Conservation (phyloP, 768 basidiomycete species). For the Arthromyces matolae region DNA sequence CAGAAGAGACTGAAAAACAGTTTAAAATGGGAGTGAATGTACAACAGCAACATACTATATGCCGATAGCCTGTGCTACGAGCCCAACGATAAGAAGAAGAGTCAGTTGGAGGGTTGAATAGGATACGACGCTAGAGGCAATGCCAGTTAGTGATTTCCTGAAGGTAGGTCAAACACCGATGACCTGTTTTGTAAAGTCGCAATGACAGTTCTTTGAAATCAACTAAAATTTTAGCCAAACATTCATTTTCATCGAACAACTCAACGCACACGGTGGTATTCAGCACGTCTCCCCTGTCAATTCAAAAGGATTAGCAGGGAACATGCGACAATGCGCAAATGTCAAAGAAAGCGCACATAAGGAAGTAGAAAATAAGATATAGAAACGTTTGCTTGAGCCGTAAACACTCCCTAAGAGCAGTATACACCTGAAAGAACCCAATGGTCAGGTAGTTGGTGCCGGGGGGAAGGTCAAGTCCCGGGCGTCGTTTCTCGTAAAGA, state of each 20-base stretch:
- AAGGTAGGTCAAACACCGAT: too few relatives aligned
- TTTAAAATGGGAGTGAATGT: neutral
- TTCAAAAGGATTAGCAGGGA: too few relatives aligned
- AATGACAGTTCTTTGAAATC: constrained; percentile 60
- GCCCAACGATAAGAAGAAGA: constrained; percentile 61
- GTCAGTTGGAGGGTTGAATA: constrained; percentile 75
- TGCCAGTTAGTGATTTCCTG: too few relatives aligned
- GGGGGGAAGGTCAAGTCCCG: constrained; percentile 57
- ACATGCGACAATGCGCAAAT: too few relatives aligned
- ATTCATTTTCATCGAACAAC: too few relatives aligned
- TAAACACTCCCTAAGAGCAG: constrained; percentile 61
- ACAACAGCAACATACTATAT: constrained; percentile 49
- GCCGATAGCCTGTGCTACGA: constrained; percentile 59
- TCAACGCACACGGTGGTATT: constrained; percentile 79
- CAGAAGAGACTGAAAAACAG: constrained; percentile 50
- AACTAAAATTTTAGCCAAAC: too few relatives aligned
- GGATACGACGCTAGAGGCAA: constrained; percentile 49
- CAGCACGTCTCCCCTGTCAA: constrained; percentile 72
- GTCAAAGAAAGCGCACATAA: constrained; percentile 48
- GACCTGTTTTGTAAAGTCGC: constrained; percentile 72
- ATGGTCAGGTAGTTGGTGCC: constrained; percentile 55
- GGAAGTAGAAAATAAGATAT: constrained; percentile 72
- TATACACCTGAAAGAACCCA: constrained; percentile 64
- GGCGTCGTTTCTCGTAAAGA: constrained; percentile 60
- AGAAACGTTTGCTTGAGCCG: constrained; percentile 70